A percentile compares a stretch with the other conserved stretches of the same genome.
Evolutionary conservation across 2,329 filamentous ascomycete genomes (phyloP).

Genomic region (Aspergillus aculeatus): DNA sequence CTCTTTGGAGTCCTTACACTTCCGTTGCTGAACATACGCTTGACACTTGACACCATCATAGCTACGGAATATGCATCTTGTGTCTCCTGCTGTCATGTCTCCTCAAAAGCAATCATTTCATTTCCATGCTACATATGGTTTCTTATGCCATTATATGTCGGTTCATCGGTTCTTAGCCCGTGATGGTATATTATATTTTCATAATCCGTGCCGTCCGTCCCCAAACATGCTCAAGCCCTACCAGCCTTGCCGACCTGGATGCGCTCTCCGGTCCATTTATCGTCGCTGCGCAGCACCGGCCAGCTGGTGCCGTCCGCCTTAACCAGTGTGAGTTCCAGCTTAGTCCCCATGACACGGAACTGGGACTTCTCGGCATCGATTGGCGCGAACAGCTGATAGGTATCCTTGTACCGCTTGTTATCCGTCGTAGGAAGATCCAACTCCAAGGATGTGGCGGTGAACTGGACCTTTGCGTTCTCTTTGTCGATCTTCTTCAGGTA

Average conservation of each 20-base stretch:
- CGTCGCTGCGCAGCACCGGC: conserved; percentile 80
- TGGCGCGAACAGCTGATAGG: conserved; percentile 70
- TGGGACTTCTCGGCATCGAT: conserved; percentile 74
- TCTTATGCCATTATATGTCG: background rate
- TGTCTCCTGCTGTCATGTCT: no score
- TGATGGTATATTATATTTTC: background rate
- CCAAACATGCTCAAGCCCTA: conserved; percentile 42
- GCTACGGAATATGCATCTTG: no score
- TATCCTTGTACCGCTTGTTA: conserved; percentile 74
- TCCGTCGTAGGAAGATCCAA: conserved; percentile 87
- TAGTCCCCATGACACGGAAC: conserved; percentile 83
- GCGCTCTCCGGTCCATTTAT: conserved; percentile 72
- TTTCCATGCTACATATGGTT: no score
- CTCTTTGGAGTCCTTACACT: no score
- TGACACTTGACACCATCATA: no score
- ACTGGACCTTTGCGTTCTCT: conserved; percentile 68
- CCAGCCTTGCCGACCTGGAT: conserved; percentile 85
- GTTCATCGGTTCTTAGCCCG: background rate
- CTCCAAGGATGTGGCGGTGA: conserved; percentile 61
- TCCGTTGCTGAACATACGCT: no score
- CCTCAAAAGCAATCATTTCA: no score
- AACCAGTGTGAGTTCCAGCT: conserved; percentile 74
- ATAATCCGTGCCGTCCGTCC: background rate
- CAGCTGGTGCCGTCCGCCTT: conserved; percentile 76
- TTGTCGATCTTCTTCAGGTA: conserved; percentile 98